Evolutionary conservation across 1,284 basidiomycete genomes (phyloP).

Genomic region (Leccinum subfulvum): DNA sequence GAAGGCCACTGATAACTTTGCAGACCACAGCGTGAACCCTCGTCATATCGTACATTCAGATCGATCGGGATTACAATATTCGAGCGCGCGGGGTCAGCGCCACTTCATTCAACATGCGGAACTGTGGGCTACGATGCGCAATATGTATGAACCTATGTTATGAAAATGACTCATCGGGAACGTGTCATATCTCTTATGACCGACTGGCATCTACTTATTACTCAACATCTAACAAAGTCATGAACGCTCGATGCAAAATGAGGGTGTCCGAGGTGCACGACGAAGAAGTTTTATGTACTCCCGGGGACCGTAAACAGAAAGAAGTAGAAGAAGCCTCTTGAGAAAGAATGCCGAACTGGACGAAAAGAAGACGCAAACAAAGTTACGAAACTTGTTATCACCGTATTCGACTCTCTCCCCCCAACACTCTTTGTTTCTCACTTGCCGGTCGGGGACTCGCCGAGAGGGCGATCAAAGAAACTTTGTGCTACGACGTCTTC

Average conservation of each 20-base stretch:
- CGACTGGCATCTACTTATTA: not conserved
- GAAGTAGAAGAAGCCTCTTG: not conserved
- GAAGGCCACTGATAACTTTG: not conserved
- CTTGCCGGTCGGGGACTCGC: not conserved
- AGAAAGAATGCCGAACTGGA: not conserved
- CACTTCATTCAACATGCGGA: not conserved
- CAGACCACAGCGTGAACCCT: not conserved
- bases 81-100: not conserved
- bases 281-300: not conserved
- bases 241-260: not conserved
- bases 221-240: not conserved
- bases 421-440: not conserved
- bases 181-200: not conserved
- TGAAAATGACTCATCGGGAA: not conserved
- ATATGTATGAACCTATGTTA: not conserved
- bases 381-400: slow-evolving; percentile 13
- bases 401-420: not conserved
- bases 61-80: not conserved
- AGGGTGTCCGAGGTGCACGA: slow-evolving; percentile 21
- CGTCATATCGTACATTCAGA: not conserved
- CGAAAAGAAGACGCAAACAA: not conserved
- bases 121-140: not conserved
- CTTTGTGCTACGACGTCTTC: not conserved
- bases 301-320: not conserved
- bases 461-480: slow-evolving; percentile 4